phyloP scores from a whole-genome alignment of 192 early-diverging fungal species.

The Funneliformis geosporum region DNA sequence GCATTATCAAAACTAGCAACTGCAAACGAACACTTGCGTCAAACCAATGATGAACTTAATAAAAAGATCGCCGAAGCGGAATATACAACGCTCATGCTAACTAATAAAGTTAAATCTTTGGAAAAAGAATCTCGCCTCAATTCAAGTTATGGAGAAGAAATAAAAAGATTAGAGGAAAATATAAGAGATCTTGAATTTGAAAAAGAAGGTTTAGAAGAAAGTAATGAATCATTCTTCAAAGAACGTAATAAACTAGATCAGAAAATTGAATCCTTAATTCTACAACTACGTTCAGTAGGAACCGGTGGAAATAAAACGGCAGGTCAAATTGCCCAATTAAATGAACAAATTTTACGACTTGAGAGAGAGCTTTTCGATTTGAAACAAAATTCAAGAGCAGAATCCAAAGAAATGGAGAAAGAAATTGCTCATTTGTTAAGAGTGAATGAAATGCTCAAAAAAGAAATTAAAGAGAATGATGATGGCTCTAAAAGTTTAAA shows the following conservation, averaged over 20 bases:
- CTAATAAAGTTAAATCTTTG: constrained; percentile 22
- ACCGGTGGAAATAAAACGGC: background rate
- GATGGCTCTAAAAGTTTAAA: background rate
- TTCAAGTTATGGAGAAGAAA: background rate
- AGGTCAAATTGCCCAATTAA: constrained; percentile 4
- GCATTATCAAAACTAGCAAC: constrained; percentile 20
- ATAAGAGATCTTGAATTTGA: constrained; percentile 25
- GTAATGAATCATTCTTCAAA: constrained; percentile 15
- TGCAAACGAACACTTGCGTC: constrained; percentile 18
- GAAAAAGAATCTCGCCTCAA: constrained; percentile 5
- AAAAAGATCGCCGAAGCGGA: constrained; percentile 21
- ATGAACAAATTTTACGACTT: constrained; percentile 13
- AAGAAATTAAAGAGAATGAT: background rate
- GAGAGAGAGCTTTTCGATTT: background rate
- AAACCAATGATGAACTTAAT: constrained; percentile 25
- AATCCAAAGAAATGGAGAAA: constrained; percentile 28
- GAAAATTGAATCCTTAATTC: constrained; percentile 21
- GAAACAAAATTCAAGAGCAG: background rate
- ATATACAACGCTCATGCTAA: background rate
- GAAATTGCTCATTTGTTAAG: constrained; percentile 20
- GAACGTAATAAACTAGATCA: constrained; percentile 17
- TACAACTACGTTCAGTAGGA: background rate
- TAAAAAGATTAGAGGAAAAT: constrained; percentile 16
- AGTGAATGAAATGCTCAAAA: constrained; percentile 8
- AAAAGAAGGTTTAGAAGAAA: constrained; percentile 18